Evolutionary conservation across 164 flowering plant species (phyloP), one percentile per base, ranked within the genome.

Genomic region (Nymphaea thermarum): DNA sequence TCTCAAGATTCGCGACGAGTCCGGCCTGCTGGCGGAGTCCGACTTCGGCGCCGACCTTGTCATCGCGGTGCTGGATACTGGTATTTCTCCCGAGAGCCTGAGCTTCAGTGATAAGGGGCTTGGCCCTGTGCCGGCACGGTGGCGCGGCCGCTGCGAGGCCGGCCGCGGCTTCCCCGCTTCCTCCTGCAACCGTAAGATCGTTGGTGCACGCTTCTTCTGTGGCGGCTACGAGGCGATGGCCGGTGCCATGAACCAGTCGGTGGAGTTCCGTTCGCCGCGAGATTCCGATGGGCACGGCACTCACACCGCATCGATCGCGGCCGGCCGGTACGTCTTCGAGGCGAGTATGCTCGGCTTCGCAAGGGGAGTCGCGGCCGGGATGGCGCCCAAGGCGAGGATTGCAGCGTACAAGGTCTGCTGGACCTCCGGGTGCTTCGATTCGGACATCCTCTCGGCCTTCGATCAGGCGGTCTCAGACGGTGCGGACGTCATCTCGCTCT

Each of bases 201-300:
- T 94, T 42, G 99, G 99, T 2, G 96, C 97, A 0, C 25, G 64
- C 41, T 89, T 69, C 68, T 94, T 94, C 80, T 77, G 71, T 69
- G 69, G 44, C 2, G 99, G 99, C 0, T 91, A 88, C 64, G 96
- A 93, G 69, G 85, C 99, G 0, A 82, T 89, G 2, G 90, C 84
- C 67, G 97, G 95, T 4, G 80, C 73, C 68, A 87, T 91, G 96
- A 91, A 89, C 72, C 95, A 85, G 71, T 77, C 96, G 3, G 43
- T 76, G 4, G 96, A 91, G 83, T 71, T 4, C 60, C 82, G 93
- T 15, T 91, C 97, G 0, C 85, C 96, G 0, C 70, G 96, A 5
- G 99, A 94, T 73, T 82, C 93, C 12, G 96, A 90, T 69, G 99
- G 99, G 0, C 99, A 94, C 64, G 99, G 99, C 4, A 91, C 96